phyloP scores from a whole-genome alignment of 208 protist species.

The Trypanosoma cruzi region DNA sequence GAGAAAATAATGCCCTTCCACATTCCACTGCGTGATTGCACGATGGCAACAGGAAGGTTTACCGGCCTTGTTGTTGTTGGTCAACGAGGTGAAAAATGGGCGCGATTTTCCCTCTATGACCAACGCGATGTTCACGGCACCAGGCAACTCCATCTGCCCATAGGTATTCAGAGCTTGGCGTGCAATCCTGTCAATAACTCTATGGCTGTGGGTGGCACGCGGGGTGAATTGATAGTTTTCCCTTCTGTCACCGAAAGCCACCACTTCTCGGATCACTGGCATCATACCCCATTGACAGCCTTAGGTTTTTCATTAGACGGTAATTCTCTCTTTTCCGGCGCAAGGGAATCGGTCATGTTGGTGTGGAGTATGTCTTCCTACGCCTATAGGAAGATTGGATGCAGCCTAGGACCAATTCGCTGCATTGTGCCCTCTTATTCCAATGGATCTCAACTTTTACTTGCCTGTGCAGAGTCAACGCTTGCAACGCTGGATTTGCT shows the following conservation, averaged over 20 bases:
- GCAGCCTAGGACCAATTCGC: slow-evolving; percentile 44
- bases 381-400: slow-evolving; percentile 56
- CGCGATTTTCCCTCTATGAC: slow-evolving; percentile 42
- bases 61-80: slow-evolving; percentile 74
- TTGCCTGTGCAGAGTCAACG: slow-evolving; percentile 68
- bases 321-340: slow-evolving; percentile 73
- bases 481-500: slow-evolving; percentile 71
- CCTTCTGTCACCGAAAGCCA: slow-evolving; percentile 53
- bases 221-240: slow-evolving; percentile 78
- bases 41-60: slow-evolving; percentile 44
- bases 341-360: slow-evolving; percentile 64
- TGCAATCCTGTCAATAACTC: slow-evolving; percentile 48
- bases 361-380: slow-evolving; percentile 73
- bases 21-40: slow-evolving; percentile 21
- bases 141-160: slow-evolving; percentile 30
- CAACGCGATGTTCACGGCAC: slow-evolving; percentile 7
- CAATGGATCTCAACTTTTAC: slow-evolving; percentile 44
- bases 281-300: slow-evolving; percentile 82
- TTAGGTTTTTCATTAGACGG: slow-evolving; percentile 77
- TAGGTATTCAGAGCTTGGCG: slow-evolving; percentile 56
- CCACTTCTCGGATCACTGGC: slow-evolving; percentile 90
- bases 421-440: slow-evolving; percentile 38
- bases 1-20: slow-evolving; percentile 45
- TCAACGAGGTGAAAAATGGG: slow-evolving; percentile 45
- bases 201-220: slow-evolving; percentile 71